Base-by-base conservation (phyloP, 345 rosid species). In the Melastoma malabathricum region DNA sequence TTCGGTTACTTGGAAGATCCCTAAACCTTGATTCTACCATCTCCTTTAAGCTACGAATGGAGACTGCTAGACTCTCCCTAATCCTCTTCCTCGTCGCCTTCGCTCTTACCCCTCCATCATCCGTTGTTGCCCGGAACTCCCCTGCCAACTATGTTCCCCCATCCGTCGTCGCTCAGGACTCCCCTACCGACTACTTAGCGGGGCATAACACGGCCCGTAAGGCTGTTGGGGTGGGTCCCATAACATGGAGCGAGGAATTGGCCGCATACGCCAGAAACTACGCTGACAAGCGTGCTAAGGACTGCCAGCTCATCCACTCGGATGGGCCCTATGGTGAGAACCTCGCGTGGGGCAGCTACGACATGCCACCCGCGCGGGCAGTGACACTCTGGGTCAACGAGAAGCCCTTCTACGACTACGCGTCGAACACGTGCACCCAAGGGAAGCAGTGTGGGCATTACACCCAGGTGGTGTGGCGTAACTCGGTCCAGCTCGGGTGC, bases 401-500 rank as follows among this genome's bases (percentile, higher is more conserved):
- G 59, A 68, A 56, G 54, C 44, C 59, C 1, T 2, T 54, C 50
- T 72, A 61, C 3, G 53, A 68, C 46, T 43, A 64, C 31, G n/a
- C 13, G 2, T 51, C 68, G 1, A 68, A 67, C 47, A 5, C 57
- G 0, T 69, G 59, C 1, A 29, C 20, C 0, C 15, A 19, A 0
- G 68, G 63, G 0, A 50, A 38, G 5, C 12, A 48, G 13, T 74
- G 73, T 43, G 7, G 39, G 34, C 79, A 70, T 46, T 73, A 65
- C 50, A 69, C 74, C 38, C 61, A 69, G n/a, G 44, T 73, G 14
- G 59, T 73, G 7, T 67, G 78, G 72, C 3, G 48, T 0, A 15
- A 61, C 2, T 51, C 66, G 0, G 1, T 43, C 15, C 38, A 47
- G 7, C 1, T 74, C 0, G 68, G 79, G 0, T 67, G 72, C 9